A percentile compares a stretch with the other conserved stretches of the same genome.
These are phyloP conservation scores for Nannochloris sp. DNA, from an alignment of 139 green algal species.

Conservation along the genomic window DNA sequence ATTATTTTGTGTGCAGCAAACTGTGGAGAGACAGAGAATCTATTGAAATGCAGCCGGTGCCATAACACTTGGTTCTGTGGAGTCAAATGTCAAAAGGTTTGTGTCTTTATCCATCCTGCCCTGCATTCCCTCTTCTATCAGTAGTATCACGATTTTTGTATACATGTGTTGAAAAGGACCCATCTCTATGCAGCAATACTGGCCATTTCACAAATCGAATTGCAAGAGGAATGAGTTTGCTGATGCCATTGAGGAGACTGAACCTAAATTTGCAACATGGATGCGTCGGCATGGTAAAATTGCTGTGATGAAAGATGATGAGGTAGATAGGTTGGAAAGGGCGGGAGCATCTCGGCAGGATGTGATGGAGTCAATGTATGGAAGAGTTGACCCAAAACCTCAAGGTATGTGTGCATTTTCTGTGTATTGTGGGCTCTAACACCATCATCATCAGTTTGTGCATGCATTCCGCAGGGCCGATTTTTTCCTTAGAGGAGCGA, in stretches of 20 bases:
- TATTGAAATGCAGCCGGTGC: constrained; percentile 74
- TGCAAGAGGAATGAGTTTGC: constrained; percentile 88
- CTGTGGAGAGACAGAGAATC: constrained; percentile 46
- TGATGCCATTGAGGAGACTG: constrained; percentile 55
- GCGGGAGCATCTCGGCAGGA: constrained; percentile 45
- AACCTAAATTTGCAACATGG: constrained; percentile 81
- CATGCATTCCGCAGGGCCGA: constrained; percentile 9
- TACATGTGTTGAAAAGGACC: background rate
- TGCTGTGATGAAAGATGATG: constrained; percentile 65
- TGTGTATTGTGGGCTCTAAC: background rate
- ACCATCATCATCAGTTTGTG: constrained; percentile 15
- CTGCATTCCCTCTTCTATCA: background rate
- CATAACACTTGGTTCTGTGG: constrained; percentile 75
- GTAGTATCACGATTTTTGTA: background rate
- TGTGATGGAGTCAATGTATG: constrained; percentile 85
- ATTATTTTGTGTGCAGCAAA: constrained; percentile 48
- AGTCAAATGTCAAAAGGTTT: constrained; percentile 67
- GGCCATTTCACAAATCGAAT: constrained; percentile 72
- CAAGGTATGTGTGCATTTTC: constrained; percentile 20
- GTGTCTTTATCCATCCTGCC: constrained; percentile 1
- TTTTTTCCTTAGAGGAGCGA: constrained; percentile 42
- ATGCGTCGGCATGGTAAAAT: constrained; percentile 72
- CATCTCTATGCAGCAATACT: constrained; percentile 51
- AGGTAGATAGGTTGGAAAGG: constrained; percentile 81
- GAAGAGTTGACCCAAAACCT: constrained; percentile 65